Evolutionary conservation across 2,329 filamentous ascomycete genomes (phyloP).

Genomic region (Cryphonectria nitschkei): DNA sequence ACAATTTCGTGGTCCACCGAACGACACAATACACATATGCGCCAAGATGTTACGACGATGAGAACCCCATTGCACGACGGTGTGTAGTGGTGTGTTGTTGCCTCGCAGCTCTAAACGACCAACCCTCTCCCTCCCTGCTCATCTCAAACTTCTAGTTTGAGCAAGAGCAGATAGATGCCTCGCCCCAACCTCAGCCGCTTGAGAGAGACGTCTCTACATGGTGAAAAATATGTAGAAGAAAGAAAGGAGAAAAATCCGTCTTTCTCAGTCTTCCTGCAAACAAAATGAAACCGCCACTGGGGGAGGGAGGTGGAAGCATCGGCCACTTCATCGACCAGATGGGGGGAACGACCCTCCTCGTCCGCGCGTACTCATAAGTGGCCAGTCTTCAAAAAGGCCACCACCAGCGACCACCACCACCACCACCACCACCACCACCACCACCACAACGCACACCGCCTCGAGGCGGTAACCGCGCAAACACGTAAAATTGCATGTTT

Average conservation of each 20-base stretch:
- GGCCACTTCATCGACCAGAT: neutral
- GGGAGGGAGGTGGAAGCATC: no score
- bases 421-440: neutral
- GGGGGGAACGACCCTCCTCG: neutral
- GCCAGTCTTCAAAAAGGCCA: neutral
- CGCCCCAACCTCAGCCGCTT: neutral
- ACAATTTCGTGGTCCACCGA: neutral
- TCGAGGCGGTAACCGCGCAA: neutral
- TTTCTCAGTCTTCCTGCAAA: no score
- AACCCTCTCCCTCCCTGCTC: no score
- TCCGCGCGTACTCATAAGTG: neutral
- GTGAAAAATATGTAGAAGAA: neutral
- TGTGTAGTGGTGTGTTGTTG: no score
- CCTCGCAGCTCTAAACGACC: no score
- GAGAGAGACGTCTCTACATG: neutral
- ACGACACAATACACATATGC: no score
- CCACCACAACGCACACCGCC: neutral
- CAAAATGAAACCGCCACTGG: no score
- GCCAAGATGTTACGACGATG: no score
- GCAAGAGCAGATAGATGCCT: no score
- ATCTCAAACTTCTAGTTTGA: no score
- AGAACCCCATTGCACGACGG: no score
- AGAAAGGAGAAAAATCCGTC: no score
- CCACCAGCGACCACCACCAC: neutral
- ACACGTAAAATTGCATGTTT: neutral